A percentile compares a stretch with the other conserved stretches of the same genome.
Conservation (phyloP, 257 asterid species). For the Sherardia arvensis region DNA sequence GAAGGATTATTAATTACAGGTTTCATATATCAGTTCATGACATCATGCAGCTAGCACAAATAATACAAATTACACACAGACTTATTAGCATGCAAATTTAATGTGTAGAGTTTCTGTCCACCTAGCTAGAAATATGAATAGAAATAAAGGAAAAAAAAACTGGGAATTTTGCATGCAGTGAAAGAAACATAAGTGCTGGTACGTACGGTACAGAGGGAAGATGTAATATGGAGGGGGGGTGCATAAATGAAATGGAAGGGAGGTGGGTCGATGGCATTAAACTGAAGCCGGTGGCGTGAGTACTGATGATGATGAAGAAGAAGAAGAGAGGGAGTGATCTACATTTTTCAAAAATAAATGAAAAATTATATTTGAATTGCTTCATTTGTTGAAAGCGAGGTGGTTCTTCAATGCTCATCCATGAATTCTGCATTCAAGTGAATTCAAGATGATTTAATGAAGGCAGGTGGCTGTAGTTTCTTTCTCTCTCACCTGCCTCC, state of each 20-base stretch:
- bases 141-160: too few species aligned
- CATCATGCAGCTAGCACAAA: not conserved
- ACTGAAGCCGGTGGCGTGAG: conserved; percentile 22
- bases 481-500: not conserved
- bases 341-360: too few species aligned
- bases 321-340: not conserved
- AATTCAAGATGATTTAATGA: conserved; percentile 30
- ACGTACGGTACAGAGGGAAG: conserved; percentile 3
- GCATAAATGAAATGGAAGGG: conserved; percentile 21
- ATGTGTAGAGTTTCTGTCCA: not conserved
- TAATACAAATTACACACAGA: not conserved
- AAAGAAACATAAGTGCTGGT: not conserved
- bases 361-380: too few species aligned
- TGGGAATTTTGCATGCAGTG: conserved; percentile 13
- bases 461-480: conserved; percentile 27
- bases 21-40: not conserved
- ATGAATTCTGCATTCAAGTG: conserved; percentile 32
- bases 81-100: not conserved
- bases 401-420: conserved; percentile 29
- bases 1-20: not conserved
- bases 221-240: not conserved
- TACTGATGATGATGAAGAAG: conserved; percentile 2
- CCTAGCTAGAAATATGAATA: too few species aligned
- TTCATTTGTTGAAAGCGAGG: conserved; percentile 30
- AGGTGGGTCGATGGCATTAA: conserved; percentile 30